Evolutionary conservation across 192 early-diverging fungal species (phyloP).

Genomic region (Lobosporangium transversale): DNA sequence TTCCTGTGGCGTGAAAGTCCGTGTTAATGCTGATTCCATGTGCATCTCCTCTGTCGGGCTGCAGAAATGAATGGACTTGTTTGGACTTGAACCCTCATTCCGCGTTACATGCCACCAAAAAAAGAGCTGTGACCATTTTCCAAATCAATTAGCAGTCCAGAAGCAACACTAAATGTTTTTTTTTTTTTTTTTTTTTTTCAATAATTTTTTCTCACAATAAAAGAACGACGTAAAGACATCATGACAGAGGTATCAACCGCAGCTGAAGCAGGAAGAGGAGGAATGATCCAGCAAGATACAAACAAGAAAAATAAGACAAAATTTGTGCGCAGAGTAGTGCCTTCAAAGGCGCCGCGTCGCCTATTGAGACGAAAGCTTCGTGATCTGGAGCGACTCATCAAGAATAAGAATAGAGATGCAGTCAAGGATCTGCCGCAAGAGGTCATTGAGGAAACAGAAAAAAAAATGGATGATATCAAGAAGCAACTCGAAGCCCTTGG

Average conservation of each 20-base stretch:
- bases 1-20: constrained; percentile 8
- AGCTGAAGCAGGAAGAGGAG: not conserved
- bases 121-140: too few species aligned
- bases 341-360: constrained; percentile 44
- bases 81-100: too few species aligned
- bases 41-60: not conserved
- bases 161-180: too few species aligned
- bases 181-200: too few species aligned
- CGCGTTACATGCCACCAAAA: too few species aligned
- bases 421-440: constrained; percentile 36
- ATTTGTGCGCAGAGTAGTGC: constrained; percentile 22
- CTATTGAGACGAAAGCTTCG: constrained; percentile 38
- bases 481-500: constrained; percentile 22
- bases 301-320: constrained; percentile 15
- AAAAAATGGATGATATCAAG: constrained; percentile 30
- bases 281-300: constrained; percentile 9
- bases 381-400: constrained; percentile 36
- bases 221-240: too few species aligned
- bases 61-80: not conserved
- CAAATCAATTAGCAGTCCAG: too few species aligned
- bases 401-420: constrained; percentile 26
- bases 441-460: constrained; percentile 29
- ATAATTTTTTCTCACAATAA: too few species aligned
- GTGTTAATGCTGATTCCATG: constrained; percentile 16
- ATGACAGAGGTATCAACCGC: not conserved